These are phyloP conservation scores for Suillus spraguei DNA, from an alignment of 768 basidiomycete genomes.

Conservation along the genomic window DNA sequence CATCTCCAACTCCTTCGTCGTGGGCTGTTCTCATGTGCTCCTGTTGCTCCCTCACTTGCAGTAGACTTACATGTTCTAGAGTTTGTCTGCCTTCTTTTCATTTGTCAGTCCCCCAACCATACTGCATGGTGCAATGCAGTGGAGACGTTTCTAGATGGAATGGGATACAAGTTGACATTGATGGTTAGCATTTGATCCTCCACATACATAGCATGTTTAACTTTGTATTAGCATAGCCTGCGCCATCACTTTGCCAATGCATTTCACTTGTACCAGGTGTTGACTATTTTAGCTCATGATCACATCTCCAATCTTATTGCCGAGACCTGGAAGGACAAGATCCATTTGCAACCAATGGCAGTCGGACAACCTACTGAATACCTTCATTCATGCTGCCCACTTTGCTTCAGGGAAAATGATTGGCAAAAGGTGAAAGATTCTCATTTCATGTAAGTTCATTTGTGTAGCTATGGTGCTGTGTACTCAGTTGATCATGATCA, in stretches of 20 bases:
- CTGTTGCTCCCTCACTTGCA: constrained; percentile 26
- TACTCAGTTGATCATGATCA: constrained; percentile 13
- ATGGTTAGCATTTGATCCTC: not conserved
- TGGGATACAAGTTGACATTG: constrained; percentile 8
- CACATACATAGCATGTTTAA: not conserved
- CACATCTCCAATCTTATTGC: constrained; percentile 17
- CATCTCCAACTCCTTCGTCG: constrained; percentile 25
- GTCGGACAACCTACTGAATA: constrained; percentile 18
- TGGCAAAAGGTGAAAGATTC: constrained; percentile 4
- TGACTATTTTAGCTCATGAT: constrained; percentile 14
- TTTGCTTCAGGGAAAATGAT: constrained; percentile 25
- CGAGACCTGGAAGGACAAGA: constrained; percentile 1
- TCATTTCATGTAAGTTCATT: constrained; percentile 3
- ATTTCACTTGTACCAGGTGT: constrained; percentile 27
- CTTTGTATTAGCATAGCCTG: constrained; percentile 25
- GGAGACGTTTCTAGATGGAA: constrained; percentile 16
- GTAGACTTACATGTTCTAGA: constrained; percentile 35
- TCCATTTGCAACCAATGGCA: not conserved
- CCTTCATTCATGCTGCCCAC: constrained; percentile 25
- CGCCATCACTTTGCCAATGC: constrained; percentile 24
- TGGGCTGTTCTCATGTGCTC: constrained; percentile 26
- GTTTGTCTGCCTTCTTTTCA: constrained; percentile 23
- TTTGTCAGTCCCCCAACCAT: constrained; percentile 17
- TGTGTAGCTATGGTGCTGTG: not conserved
- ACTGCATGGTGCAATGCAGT: constrained; percentile 19